These are phyloP conservation scores for Dipodascus geniculatus DNA, from an alignment of 805 yeast genomes.

Conservation along the genomic window DNA sequence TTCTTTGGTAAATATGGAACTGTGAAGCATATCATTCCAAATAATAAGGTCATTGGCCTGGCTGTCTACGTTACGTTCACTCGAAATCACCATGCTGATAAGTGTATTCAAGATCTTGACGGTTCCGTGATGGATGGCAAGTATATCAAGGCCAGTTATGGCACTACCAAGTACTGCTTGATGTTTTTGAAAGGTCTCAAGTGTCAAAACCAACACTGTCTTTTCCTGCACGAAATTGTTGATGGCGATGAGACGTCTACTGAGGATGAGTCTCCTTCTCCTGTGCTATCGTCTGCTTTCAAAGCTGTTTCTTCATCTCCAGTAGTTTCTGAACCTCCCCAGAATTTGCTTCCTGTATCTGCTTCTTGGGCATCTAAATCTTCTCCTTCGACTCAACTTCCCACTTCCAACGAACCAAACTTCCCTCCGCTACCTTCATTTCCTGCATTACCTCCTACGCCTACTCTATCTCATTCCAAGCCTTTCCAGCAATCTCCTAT, in stretches of 20 bases:
- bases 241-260: neutral
- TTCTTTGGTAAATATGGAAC: neutral
- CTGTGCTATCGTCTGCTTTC: neutral
- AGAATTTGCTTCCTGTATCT: neutral
- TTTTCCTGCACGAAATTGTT: neutral
- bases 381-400: neutral
- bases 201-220: neutral
- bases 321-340: neutral
- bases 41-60: neutral
- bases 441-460: neutral
- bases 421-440: neutral
- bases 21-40: neutral
- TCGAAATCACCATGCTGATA: neutral
- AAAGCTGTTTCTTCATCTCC: neutral
- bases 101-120: neutral
- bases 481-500: no score
- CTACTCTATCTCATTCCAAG: neutral
- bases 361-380: constrained; percentile 1
- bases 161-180: neutral
- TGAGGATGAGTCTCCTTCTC: neutral
- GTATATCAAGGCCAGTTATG: neutral
- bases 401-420: neutral
- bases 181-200: neutral
- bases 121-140: neutral
- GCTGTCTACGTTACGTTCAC: neutral